These are phyloP conservation scores for Colletotrichum higginsianum DNA, from an alignment of 2,329 filamentous ascomycete genomes.

Conservation along the genomic window DNA sequence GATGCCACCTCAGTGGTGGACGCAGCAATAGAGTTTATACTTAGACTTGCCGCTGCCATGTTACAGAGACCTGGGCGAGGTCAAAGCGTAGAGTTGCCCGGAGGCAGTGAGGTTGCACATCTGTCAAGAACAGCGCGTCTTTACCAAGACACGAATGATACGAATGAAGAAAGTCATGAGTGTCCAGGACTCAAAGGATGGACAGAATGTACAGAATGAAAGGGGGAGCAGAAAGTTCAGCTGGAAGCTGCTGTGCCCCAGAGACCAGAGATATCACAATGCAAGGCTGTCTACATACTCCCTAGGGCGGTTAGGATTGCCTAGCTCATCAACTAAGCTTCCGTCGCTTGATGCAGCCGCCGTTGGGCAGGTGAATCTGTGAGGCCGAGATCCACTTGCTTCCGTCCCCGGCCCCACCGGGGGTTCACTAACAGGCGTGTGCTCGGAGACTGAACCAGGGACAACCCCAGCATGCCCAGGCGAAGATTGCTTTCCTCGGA, in stretches of 20 bases:
- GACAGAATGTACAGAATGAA: neutral
- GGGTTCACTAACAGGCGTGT: neutral
- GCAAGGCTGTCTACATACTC: too few species aligned
- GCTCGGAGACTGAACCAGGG: neutral
- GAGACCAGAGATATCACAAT: neutral
- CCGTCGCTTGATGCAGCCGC: too few species aligned
- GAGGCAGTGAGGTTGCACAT: neutral
- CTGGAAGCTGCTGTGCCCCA: neutral
- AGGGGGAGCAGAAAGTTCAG: neutral
- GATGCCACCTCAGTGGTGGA: neutral
- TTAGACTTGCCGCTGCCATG: slow-evolving; percentile 7
- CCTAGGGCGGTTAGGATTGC: too few species aligned
- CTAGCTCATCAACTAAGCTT: neutral
- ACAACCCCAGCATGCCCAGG: neutral
- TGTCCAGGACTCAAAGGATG: neutral
- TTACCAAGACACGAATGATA: neutral
- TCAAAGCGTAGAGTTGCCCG: slow-evolving; percentile 10
- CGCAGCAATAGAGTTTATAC: neutral
- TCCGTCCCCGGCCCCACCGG: neutral
- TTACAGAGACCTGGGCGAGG: neutral
- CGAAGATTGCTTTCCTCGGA: neutral
- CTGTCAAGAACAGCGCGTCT: neutral
- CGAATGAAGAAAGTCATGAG: neutral
- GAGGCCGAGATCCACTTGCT: slow-evolving; percentile 1
- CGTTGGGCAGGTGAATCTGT: slow-evolving; percentile 2